Evolutionary conservation across 2,329 filamentous ascomycete genomes (phyloP).

Genomic region (Claviceps sp.): DNA sequence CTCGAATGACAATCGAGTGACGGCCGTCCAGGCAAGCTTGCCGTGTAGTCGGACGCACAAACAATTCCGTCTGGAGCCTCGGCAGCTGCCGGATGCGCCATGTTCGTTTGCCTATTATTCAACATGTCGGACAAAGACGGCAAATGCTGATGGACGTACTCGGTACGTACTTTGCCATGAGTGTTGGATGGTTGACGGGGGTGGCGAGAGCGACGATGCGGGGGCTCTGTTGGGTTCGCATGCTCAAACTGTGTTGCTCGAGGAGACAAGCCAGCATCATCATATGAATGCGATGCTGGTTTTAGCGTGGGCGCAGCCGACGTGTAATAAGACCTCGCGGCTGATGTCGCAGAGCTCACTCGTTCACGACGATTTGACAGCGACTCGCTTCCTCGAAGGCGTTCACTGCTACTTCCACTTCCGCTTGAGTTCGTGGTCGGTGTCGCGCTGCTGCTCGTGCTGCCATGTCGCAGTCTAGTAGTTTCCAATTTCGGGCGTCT

Average conservation of each 20-base stretch:
- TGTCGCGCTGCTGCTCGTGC: slow-evolving; percentile 26
- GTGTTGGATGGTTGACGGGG: slow-evolving; percentile 15
- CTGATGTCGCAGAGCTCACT: slow-evolving; percentile 33
- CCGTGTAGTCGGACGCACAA: background rate
- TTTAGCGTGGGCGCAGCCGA: slow-evolving; percentile 22
- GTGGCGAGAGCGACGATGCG: slow-evolving; percentile 14
- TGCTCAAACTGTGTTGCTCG: slow-evolving; percentile 23
- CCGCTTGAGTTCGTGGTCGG: slow-evolving; percentile 25
- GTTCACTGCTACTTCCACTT: slow-evolving; percentile 36
- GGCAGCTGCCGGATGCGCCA: slow-evolving; percentile 7
- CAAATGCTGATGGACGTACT: slow-evolving; percentile 21
- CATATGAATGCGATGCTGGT: slow-evolving; percentile 23
- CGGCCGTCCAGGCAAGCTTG: slow-evolving; percentile 8
- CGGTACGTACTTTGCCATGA: slow-evolving; percentile 13
- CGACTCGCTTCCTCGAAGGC: slow-evolving; percentile 33
- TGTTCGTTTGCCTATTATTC: slow-evolving; percentile 19
- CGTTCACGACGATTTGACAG: slow-evolving; percentile 33
- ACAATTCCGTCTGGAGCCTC: slow-evolving; percentile 2
- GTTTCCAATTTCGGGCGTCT: slow-evolving; percentile 36
- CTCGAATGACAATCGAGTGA: slow-evolving; percentile 15
- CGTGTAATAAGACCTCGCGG: slow-evolving; percentile 31
- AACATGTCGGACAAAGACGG: slow-evolving; percentile 36
- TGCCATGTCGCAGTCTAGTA: slow-evolving; percentile 22
- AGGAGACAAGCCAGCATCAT: slow-evolving; percentile 33
- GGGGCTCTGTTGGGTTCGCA: slow-evolving; percentile 14